Evolutionary conservation across 1,284 basidiomycete species (phyloP).

Genomic region (Ceratobasidium sp.): DNA sequence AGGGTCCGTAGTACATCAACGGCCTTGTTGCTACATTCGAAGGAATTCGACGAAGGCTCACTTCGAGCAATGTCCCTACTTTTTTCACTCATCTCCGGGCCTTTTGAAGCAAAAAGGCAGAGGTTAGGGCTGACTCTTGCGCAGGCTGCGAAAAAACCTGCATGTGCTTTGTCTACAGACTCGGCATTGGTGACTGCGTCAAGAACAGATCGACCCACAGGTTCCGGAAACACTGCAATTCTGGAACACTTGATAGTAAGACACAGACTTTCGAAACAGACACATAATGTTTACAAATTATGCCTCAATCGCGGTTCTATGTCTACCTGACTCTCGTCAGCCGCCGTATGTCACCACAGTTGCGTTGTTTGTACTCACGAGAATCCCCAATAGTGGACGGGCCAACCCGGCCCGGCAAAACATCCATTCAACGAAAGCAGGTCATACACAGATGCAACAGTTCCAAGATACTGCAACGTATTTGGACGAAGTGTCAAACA

Average conservation of each 20-base stretch:
- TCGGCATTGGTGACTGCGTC: constrained; percentile 17
- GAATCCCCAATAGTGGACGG: constrained; percentile 14
- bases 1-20: too few species aligned
- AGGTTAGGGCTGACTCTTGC: too few species aligned
- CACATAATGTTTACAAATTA: constrained; percentile 37
- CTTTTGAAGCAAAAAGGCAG: too few species aligned
- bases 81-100: too few species aligned
- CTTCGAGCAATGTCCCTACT: too few species aligned
- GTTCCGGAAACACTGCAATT: constrained; percentile 18
- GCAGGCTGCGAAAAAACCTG: too few species aligned
- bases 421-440: constrained; percentile 22
- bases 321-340: background rate
- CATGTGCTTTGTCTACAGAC: too few species aligned
- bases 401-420: constrained; percentile 12
- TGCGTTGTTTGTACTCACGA: constrained; percentile 1
- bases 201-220: constrained; percentile 24
- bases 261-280: background rate
- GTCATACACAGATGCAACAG: constrained; percentile 25
- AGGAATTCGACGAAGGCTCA: too few species aligned
- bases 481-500: background rate
- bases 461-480: constrained; percentile 31
- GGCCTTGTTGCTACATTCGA: too few species aligned
- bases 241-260: background rate
- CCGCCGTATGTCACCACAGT: background rate
- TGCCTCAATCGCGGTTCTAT: constrained; percentile 29